Evolutionary conservation across 306 rosid species (phyloP).

Genomic region (Glycine soja): DNA sequence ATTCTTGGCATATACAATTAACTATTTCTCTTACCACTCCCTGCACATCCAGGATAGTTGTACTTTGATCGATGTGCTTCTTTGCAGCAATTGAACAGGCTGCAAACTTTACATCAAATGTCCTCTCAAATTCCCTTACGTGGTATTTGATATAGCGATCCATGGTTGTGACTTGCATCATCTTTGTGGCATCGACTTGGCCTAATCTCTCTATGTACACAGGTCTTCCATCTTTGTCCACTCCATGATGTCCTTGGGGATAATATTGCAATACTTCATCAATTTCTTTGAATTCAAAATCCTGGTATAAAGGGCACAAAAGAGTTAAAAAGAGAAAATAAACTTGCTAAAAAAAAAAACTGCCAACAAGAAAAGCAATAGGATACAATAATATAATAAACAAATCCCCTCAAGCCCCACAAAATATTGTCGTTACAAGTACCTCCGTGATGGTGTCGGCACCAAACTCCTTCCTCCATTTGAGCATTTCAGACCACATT

Average conservation of each 20-base stretch:
- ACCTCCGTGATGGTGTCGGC: slow-evolving; percentile 81
- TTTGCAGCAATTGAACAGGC: slow-evolving; percentile 92
- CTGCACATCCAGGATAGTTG: slow-evolving; percentile 90
- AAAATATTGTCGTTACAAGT: background rate
- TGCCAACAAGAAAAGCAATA: background rate
- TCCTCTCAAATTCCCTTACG: slow-evolving; percentile 85
- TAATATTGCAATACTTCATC: slow-evolving; percentile 73
- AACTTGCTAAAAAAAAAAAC: background rate
- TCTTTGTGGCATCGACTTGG: slow-evolving; percentile 68
- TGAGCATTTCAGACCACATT: slow-evolving; percentile 91
- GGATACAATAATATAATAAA: background rate
- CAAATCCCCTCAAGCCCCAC: background rate
- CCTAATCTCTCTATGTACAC: slow-evolving; percentile 90
- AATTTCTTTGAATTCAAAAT: slow-evolving; percentile 81
- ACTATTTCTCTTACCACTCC: slow-evolving; percentile 79
- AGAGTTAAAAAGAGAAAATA: background rate
- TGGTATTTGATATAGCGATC: slow-evolving; percentile 87
- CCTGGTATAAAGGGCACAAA: slow-evolving; percentile 54
- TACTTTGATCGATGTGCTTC: slow-evolving; percentile 94
- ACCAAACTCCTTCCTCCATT: slow-evolving; percentile 90
- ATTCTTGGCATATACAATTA: background rate
- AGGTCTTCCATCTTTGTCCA: slow-evolving; percentile 93
- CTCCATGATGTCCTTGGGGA: slow-evolving; percentile 96
- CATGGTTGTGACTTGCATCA: slow-evolving; percentile 87
- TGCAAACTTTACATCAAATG: slow-evolving; percentile 77